These are phyloP conservation scores for Hypomontagnella monticulosa DNA, from an alignment of 495 filamentous ascomycete species.

Conservation along the genomic window DNA sequence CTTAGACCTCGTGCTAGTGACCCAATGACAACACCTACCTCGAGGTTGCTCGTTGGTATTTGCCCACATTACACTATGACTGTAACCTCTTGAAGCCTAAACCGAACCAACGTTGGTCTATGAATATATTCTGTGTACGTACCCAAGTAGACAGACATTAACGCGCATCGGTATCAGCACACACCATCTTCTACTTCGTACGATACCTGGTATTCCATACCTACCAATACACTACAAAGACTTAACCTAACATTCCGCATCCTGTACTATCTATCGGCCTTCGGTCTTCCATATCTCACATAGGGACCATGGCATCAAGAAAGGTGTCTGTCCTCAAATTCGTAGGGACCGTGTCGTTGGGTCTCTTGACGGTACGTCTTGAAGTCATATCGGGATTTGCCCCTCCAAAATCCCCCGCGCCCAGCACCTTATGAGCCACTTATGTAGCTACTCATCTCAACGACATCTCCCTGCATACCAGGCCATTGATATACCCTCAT, in stretches of 20 bases:
- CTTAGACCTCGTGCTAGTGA: not conserved
- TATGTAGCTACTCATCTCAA: constrained; percentile 2
- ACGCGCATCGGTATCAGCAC: not conserved
- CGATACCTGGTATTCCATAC: not conserved
- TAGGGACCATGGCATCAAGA: constrained; percentile 69
- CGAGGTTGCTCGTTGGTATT: constrained; percentile 17
- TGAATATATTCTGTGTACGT: constrained; percentile 4
- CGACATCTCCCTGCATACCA: not conserved
- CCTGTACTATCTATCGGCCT: constrained; percentile 12
- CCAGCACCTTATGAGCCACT: constrained; percentile 16
- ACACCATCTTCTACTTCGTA: not conserved
- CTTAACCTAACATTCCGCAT: constrained; percentile 13
- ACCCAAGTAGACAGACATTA: constrained; percentile 1
- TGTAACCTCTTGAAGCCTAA: constrained; percentile 19
- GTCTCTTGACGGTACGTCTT: constrained; percentile 79
- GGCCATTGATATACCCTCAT: constrained; percentile 1
- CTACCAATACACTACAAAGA: not conserved
- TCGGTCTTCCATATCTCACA: constrained; percentile 9
- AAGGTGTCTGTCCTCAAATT: constrained; percentile 84
- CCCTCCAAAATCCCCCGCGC: constrained; percentile 33
- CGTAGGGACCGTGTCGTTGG: constrained; percentile 86
- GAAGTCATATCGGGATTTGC: constrained; percentile 30
- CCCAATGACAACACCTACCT: constrained; percentile 9
- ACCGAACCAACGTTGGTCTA: constrained; percentile 17
- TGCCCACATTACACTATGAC: not conserved